Percentiles rank a stretch among this genome's conserved stretches.
These are phyloP conservation scores for Nitzschia sp. DNA, from an alignment of 108 stramenopile genomes.

Conservation along the genomic window DNA sequence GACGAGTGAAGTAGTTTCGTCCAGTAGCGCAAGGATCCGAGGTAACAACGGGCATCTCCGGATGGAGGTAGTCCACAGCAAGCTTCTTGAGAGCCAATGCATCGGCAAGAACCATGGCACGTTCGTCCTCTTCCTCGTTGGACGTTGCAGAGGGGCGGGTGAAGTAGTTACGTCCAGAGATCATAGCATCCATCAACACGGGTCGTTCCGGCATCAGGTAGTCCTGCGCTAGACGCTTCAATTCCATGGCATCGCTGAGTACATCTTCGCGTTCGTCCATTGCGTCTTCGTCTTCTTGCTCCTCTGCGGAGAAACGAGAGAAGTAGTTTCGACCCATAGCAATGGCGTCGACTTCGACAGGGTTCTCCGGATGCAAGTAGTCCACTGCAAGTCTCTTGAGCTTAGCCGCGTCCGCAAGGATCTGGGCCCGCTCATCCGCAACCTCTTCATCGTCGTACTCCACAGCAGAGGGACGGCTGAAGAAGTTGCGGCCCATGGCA, in stretches of 20 bases:
- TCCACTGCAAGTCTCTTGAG: conserved; percentile 54
- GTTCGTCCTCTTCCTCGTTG: conserved; percentile 29
- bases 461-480: conserved; percentile 66
- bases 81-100: conserved; percentile 37
- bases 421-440: conserved; percentile 52
- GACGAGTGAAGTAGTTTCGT: conserved; percentile 62
- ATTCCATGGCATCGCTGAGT: conserved; percentile 35
- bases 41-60: conserved; percentile 34
- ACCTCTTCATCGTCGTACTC: conserved; percentile 46
- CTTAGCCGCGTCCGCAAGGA: conserved; percentile 52
- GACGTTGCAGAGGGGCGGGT: conserved; percentile 37
- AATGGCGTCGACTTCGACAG: conserved; percentile 35
- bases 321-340: conserved; percentile 67
- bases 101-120: conserved; percentile 27
- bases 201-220: conserved; percentile 34
- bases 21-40: conserved; percentile 32
- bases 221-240: conserved; percentile 36
- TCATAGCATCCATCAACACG: conserved; percentile 27
- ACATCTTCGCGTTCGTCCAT: conserved; percentile 49
- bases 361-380: conserved; percentile 67
- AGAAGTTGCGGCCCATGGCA: conserved; percentile 62
- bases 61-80: conserved; percentile 40
- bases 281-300: conserved; percentile 31
- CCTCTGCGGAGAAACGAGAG: conserved; percentile 52
- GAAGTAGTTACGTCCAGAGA: conserved; percentile 61